Percentiles rank a stretch among this genome's conserved stretches.
Conservation (phyloP, 129 eudicot genomes). For the Solidago caesia region DNA sequence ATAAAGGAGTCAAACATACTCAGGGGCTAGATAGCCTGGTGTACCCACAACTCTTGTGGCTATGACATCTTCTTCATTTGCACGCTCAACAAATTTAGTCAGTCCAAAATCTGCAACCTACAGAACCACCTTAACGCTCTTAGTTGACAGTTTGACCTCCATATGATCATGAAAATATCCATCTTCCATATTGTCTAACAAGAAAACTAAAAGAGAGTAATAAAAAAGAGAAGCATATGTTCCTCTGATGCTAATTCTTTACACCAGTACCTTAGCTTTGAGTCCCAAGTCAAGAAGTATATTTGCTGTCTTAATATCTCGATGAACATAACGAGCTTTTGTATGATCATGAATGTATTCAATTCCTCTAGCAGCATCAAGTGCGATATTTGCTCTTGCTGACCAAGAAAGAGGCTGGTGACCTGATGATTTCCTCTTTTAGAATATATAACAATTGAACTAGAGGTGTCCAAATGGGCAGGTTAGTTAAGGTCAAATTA, state of each 20-base stretch:
- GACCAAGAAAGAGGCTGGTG: constrained; percentile 45
- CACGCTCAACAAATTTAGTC: constrained; percentile 34
- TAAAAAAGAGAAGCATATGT: background rate
- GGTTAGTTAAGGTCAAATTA: background rate
- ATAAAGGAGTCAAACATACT: constrained; percentile 25
- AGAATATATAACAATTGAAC: constrained; percentile 14
- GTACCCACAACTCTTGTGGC: constrained; percentile 46
- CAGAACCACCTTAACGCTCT: constrained; percentile 1
- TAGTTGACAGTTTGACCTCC: constrained; percentile 13
- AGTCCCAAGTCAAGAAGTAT: constrained; percentile 43
- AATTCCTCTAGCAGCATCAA: constrained; percentile 47
- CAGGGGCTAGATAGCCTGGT: constrained; percentile 48
- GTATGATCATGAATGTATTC: constrained; percentile 50
- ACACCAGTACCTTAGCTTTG: constrained; percentile 40
- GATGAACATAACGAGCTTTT: constrained; percentile 45
- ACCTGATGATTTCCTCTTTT: constrained; percentile 21
- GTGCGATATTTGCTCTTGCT: constrained; percentile 42
- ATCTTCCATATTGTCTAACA: background rate
- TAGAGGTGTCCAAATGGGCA: background rate
- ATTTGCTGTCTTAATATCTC: constrained; percentile 45
- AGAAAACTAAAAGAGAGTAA: background rate
- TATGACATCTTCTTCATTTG: constrained; percentile 37
- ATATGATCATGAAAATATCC: constrained; percentile 1
- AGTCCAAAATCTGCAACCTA: constrained; percentile 48
- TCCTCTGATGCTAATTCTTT: constrained; percentile 2